Conservation (phyloP, 176 grass and related monocot genomes). For the Ananas comosus region DNA sequence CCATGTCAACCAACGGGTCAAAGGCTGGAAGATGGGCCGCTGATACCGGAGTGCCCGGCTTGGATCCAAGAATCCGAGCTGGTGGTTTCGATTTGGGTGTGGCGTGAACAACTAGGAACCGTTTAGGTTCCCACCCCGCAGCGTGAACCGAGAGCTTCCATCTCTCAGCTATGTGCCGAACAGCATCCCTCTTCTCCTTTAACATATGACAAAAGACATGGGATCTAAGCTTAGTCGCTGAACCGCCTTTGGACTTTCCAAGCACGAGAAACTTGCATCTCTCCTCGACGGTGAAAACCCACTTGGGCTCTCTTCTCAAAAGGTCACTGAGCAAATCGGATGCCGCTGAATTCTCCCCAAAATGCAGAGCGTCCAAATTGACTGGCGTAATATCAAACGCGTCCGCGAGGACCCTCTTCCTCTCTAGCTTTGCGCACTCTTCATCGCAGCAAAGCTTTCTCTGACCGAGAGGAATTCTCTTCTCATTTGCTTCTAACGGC, state of each 20-base stretch:
- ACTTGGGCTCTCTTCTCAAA: slow-evolving; percentile 75
- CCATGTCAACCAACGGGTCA: slow-evolving; percentile 79
- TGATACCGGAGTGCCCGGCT: slow-evolving; percentile 40
- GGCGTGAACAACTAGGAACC: slow-evolving; percentile 70
- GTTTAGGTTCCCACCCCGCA: slow-evolving; percentile 75
- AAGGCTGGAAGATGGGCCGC: slow-evolving; percentile 39
- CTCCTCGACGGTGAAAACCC: slow-evolving; percentile 80
- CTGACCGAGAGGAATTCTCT: slow-evolving; percentile 74
- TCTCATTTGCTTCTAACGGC: slow-evolving; percentile 59
- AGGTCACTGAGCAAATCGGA: slow-evolving; percentile 56
- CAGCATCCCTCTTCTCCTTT: slow-evolving; percentile 78
- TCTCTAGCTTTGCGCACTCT: slow-evolving; percentile 77
- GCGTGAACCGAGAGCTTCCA: slow-evolving; percentile 84
- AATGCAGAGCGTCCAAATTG: slow-evolving; percentile 81
- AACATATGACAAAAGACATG: slow-evolving; percentile 75
- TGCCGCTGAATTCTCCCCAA: slow-evolving; percentile 53
- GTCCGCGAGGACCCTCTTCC: slow-evolving; percentile 73
- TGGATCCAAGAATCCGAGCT: slow-evolving; percentile 58
- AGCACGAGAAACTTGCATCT: slow-evolving; percentile 88
- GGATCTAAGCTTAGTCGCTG: slow-evolving; percentile 42
- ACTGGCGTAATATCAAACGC: slow-evolving; percentile 82
- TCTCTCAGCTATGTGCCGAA: slow-evolving; percentile 68
- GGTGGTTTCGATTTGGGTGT: slow-evolving; percentile 74
- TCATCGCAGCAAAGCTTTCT: slow-evolving; percentile 89
- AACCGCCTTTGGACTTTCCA: slow-evolving; percentile 58